Evolutionary conservation across 2,329 filamentous ascomycete genomes (phyloP), one percentile per base, ranked within the genome.

Genomic region (Trichoderma sp.): DNA sequence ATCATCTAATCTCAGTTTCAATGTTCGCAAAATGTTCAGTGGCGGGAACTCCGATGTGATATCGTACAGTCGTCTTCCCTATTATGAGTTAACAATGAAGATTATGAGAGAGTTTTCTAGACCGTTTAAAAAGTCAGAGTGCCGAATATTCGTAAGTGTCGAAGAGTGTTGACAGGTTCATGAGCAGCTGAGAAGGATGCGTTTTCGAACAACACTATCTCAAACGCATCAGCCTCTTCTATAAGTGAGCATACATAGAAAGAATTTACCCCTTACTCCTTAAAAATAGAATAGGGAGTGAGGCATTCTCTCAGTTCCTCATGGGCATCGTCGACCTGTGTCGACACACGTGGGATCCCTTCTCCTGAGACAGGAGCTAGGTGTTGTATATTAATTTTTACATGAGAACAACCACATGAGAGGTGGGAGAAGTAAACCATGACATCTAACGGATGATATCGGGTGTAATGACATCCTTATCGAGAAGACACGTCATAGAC

Each of bases 1-100:
- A 12, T 51, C 18, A 11, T 4, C n/a, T 1, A 51, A 2, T 2
- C 4, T 51, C 1, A 21, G 2, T 0, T 21, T n/a, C 3, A 43
- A 43, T 9, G 39, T n/a, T 43, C 18, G 15, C 18, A 43, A 43
- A n/a, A n/a, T 43, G 18, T n/a, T 4, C 3, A 1, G 39, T n/a
- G 9, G 0, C 6, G 39, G 39, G 3, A 43, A 9, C 18, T 43
- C 39, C 15, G 7, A n/a, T 43, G 15, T n/a, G 9, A 21, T 51
- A 21, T 21, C n/a, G 4, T 21, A 51, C 32, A 21, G 43, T 12
- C n/a, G n/a, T 21, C n/a, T 51, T 21, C n/a, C 2, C 11, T 21
- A 12, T 0, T 12, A 21, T 21, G 8, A 21, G 43, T 21, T 51
- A 12, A n/a, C 9, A 21, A 12, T 12, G 11, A 47, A 9, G 43